A percentile compares a stretch with the other conserved stretches of the same genome.
Evolutionary conservation across 164 flowering plant genomes (phyloP).

Genomic region (Kingdonia uniflora): DNA sequence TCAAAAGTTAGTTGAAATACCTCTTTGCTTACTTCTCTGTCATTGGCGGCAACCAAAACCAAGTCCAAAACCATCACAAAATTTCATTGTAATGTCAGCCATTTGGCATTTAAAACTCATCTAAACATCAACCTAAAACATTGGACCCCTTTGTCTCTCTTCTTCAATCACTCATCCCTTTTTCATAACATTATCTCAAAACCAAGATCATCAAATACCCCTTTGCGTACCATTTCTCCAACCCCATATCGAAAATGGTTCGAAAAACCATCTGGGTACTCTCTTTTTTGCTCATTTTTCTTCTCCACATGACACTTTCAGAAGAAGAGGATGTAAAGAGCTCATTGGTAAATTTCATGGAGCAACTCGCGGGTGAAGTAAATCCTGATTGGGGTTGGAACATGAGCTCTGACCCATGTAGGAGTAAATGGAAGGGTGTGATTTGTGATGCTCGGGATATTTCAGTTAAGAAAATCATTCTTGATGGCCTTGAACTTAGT

Average conservation of each 20-base stretch:
- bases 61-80: slow-evolving; percentile 9
- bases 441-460: slow-evolving; percentile 6
- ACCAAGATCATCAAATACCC: background rate
- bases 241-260: slow-evolving; percentile 15
- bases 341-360: slow-evolving; percentile 22
- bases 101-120: slow-evolving; percentile 6
- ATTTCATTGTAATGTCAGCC: slow-evolving; percentile 23
- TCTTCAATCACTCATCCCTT: slow-evolving; percentile 3
- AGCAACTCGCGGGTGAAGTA: slow-evolving; percentile 11
- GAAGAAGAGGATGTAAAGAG: slow-evolving; percentile 18
- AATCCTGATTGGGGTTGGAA: slow-evolving; percentile 28
- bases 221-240: slow-evolving; percentile 2
- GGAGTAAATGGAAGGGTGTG: slow-evolving; percentile 27
- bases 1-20: slow-evolving; percentile 1
- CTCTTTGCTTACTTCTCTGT: background rate
- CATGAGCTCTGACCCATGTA: slow-evolving; percentile 33
- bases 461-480: slow-evolving; percentile 16
- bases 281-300: slow-evolving; percentile 19
- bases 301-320: slow-evolving; percentile 15
- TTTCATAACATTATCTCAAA: slow-evolving; percentile 18
- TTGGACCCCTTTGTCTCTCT: slow-evolving; percentile 15
- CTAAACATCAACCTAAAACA: too few relatives aligned
- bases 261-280: slow-evolving; percentile 19
- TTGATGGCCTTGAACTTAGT: slow-evolving; percentile 17
- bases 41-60: background rate